Conservation (phyloP, 2,329 filamentous ascomycete genomes). For the Diaporthe batatas region DNA sequence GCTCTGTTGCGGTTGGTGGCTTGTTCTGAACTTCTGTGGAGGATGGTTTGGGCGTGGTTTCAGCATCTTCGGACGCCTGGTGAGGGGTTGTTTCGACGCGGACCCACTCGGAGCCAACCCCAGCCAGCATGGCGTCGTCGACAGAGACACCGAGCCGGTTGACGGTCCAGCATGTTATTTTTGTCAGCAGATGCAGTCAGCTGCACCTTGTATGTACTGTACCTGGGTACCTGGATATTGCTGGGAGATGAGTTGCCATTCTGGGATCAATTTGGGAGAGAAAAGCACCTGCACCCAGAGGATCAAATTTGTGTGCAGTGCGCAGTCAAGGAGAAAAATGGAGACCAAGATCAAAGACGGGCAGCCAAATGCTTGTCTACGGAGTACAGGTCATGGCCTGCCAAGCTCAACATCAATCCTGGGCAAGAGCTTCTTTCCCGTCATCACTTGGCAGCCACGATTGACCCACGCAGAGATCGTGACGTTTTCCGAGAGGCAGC, state of each 20-base stretch:
- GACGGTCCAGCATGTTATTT: background rate
- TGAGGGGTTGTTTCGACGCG: conserved; percentile 34
- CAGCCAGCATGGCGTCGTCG: background rate
- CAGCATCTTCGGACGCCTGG: conserved; percentile 40
- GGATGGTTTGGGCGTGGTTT: conserved; percentile 36
- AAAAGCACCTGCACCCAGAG: background rate
- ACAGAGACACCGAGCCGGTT: background rate
- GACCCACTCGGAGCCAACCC: conserved; percentile 1
- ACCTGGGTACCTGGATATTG: no score
- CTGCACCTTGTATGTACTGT: no score
- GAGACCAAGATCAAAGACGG: background rate
- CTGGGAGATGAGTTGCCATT: no score
- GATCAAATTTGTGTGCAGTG: no score
- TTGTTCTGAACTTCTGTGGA: conserved; percentile 1
- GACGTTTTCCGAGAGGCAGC: conserved; percentile 7
- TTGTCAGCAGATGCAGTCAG: no score
- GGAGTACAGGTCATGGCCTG: background rate
- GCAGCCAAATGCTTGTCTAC: background rate
- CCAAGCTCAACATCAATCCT: conserved; percentile 1
- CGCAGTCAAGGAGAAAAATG: background rate
- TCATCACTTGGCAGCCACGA: conserved; percentile 12
- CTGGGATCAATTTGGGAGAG: no score
- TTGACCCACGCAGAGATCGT: background rate
- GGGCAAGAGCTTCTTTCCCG: conserved; percentile 29
- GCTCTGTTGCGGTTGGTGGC: conserved; percentile 21